Evolutionary conservation across 1,284 basidiomycete genomes (phyloP), one percentile per base, ranked within the genome.

Genomic region (Puccinia horiana): DNA sequence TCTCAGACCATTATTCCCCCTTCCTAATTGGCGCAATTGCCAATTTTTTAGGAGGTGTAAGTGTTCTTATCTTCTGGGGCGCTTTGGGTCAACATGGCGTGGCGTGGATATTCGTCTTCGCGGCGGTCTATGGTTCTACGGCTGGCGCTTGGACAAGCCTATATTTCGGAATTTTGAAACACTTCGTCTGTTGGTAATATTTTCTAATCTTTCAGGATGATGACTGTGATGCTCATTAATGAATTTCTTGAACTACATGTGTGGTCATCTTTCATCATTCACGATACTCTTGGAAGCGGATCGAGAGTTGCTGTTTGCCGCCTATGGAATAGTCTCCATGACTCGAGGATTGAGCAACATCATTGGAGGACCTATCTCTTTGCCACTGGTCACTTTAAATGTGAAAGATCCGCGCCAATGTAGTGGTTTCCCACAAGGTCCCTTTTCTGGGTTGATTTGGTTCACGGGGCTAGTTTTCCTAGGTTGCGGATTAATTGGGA

Each of bases 311-410:
- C 9, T 47, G 23, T 44, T 69, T 69, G n/a, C 85, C 14, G 83
- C 89, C 12, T 87, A 87, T 76, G 88, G 88, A 37, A 86, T 88
- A 70, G 83, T 89, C 26, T 84, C 87, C 29, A 84, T 88, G 49
- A 86, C 87, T 1, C 85, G 88, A 14, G 88, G 89, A 0, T 82
- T 89, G 5, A 88, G 88, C 0, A 88, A 88, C 77, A 87, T 89
- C 42, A 83, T 89, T 0, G 88, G 87, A 9, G 88, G 88, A 12
- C 88, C 88, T 5, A 88, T 89, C 54, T 87, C 88, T 11, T 87
- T 88, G 0, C 84, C 85, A 1, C 84, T 88, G 40, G 63, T 77
- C 20, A 47, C 61, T 49, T 52, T 35, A 65, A 77, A 5, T 29
- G 4, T 37, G 29, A 26, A 18, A 40, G 65, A 69, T 26, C 32